These are phyloP conservation scores for Cryptococcus sp. DNA, from an alignment of 1,284 basidiomycete species.

Conservation along the genomic window DNA sequence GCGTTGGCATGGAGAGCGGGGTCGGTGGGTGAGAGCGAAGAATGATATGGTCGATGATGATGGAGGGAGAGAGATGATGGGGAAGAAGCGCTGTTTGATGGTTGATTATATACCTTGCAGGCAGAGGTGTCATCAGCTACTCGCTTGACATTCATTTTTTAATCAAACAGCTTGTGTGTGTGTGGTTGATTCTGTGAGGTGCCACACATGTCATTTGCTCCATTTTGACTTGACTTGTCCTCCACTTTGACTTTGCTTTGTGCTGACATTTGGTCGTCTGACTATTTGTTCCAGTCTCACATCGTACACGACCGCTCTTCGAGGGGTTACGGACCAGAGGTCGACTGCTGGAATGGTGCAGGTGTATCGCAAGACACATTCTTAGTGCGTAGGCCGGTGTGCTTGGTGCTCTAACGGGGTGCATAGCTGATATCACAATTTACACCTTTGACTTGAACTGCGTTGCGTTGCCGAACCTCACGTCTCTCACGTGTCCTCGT, in stretches of 20 bases:
- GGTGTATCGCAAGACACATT: constrained; percentile 24
- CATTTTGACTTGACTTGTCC: neutral
- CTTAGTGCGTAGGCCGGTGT: constrained; percentile 14
- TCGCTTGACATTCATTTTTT: neutral
- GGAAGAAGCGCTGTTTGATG: neutral
- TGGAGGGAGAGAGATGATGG: neutral
- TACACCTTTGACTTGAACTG: neutral
- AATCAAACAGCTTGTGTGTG: neutral
- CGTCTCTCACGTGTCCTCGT: neutral
- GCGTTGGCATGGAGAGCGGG: no score
- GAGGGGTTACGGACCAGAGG: neutral
- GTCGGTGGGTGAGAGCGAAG: no score
- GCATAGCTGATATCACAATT: neutral
- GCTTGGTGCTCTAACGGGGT: neutral
- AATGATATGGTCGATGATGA: no score
- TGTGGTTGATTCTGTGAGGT: no score
- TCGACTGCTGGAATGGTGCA: constrained; percentile 17
- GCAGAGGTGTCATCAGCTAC: neutral
- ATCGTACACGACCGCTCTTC: neutral
- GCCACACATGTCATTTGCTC: neutral
- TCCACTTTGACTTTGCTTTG: neutral
- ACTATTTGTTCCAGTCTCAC: neutral
- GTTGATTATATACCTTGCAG: neutral
- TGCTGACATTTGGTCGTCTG: constrained; percentile 1
- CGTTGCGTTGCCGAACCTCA: neutral